Conservation (phyloP, 768 basidiomycete genomes). For the Chalciporus chontae region DNA sequence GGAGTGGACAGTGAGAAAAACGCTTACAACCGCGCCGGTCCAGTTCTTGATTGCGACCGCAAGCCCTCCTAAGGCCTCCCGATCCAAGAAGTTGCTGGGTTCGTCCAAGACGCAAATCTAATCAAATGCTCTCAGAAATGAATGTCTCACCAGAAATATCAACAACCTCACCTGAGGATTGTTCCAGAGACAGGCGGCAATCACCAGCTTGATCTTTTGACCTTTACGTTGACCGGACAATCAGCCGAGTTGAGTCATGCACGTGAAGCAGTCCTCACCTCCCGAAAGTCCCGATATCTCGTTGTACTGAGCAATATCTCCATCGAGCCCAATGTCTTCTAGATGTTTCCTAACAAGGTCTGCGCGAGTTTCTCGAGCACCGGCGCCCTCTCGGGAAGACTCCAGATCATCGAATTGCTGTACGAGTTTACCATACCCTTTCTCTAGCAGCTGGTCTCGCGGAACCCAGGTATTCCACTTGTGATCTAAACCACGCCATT, state of each 20-base stretch:
- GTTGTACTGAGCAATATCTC: constrained; percentile 97
- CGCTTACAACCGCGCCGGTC: constrained; percentile 81
- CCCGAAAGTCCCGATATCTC: constrained; percentile 93
- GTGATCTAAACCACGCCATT: constrained; percentile 81
- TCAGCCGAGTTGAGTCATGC: constrained; percentile 12
- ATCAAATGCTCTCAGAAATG: constrained; percentile 32
- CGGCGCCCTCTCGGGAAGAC: constrained; percentile 93
- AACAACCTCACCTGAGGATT: constrained; percentile 75
- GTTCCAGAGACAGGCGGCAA: constrained; percentile 94
- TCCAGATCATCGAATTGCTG: constrained; percentile 97
- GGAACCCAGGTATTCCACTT: constrained; percentile 90
- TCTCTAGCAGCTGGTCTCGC: constrained; percentile 78
- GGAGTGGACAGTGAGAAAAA: constrained; percentile 10
- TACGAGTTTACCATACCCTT: constrained; percentile 86
- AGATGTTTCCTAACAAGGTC: constrained; percentile 85
- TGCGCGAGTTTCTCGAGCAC: constrained; percentile 79
- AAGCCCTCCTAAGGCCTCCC: constrained; percentile 91
- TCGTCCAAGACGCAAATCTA: constrained; percentile 74
- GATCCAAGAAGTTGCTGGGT: constrained; percentile 96
- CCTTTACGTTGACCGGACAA: constrained; percentile 38
- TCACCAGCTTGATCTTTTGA: constrained; percentile 96
- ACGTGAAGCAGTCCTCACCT: constrained; percentile 43
- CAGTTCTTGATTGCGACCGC: constrained; percentile 95
- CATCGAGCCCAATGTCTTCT: constrained; percentile 94
- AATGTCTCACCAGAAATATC: neutral